A percentile compares a stretch with the other conserved stretches of the same genome.
These are phyloP conservation scores for Chamaenerion angustifolium DNA, from an alignment of 345 rosid species.

Conservation along the genomic window DNA sequence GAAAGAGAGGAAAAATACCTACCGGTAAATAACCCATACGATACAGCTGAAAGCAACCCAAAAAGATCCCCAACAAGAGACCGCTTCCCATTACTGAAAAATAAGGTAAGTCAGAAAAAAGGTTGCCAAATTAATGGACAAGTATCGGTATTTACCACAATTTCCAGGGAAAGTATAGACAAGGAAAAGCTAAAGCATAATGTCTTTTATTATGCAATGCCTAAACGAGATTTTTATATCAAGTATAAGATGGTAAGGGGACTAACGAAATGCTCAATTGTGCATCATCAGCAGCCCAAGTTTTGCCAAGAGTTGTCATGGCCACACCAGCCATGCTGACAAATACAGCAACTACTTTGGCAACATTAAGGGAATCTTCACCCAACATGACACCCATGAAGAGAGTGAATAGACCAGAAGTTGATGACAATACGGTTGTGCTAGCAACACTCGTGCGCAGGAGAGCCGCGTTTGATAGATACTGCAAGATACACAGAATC, in stretches of 20 bases:
- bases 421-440: constrained; percentile 92
- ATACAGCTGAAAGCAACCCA: constrained; percentile 93
- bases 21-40: constrained; percentile 94
- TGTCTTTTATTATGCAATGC: no score
- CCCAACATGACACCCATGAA: constrained; percentile 84
- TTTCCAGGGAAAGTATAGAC: no score
- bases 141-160: no score
- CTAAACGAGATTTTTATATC: no score
- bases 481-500: constrained; percentile 28
- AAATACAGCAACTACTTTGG: constrained; percentile 83
- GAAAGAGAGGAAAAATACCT: neutral
- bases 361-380: constrained; percentile 67
- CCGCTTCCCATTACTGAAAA: constrained; percentile 69
- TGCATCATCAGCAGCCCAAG: constrained; percentile 78
- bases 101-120: no score
- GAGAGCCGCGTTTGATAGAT: constrained; percentile 95
- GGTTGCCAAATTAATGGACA: no score
- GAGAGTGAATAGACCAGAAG: constrained; percentile 96
- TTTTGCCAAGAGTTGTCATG: constrained; percentile 92
- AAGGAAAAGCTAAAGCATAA: no score
- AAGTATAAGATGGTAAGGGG: neutral
- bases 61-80: constrained; percentile 89
- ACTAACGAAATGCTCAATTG: constrained; percentile 57
- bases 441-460: constrained; percentile 97
- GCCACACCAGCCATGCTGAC: constrained; percentile 95